Evolutionary conservation across 139 green algal genomes (phyloP), one percentile per base, ranked within the genome.

Genomic region (Medakamo hakoo): DNA sequence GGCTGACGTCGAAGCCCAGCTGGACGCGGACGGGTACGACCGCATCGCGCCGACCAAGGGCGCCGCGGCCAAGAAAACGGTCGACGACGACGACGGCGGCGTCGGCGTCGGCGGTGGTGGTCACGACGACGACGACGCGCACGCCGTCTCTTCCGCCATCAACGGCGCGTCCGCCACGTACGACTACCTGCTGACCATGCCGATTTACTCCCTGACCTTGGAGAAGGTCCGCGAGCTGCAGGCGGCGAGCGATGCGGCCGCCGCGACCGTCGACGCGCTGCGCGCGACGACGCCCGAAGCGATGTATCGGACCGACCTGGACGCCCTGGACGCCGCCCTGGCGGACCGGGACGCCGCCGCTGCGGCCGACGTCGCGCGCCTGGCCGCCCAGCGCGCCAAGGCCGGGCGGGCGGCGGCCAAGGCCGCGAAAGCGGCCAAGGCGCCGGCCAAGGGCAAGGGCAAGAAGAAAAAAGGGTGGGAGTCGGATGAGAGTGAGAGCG

Each of bases 161-260:
- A 26, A 55, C 9, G 63, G 29, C 18, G 55, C 28, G n/a, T 61
- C 29, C 48, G 68, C 52, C 26, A 80, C 56, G 62, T 98, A 95
- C 71, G 87, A 98, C 63, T 98, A 98, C 82, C 82, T 98, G 67
- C 85, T 98, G 52, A 83, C 71, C 63, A 97, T 98, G 92, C 77
- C 86, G 14, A 82, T 98, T 30, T 86, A 76, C 65, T 95, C 78
- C 73, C 74, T 98, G n/a, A 98, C 92, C 2, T 55, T 78, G 26
- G 92, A 98, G 80, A 93, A 90, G 78, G 90, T 97, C 58, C 23
- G 73, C 57, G 57, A 62, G 60, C 66, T 77, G 27, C 57, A 68
- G 63, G 29, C 25, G 3, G 62, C 18, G 4, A 40, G 0, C 9
- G 40, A 0, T 5, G 27, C 3, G 40, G 49, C 9, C 9, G 67